phyloP scores from a whole-genome alignment of 371 early-diverging fungal species.

The Choanephora cucurbitarum region DNA sequence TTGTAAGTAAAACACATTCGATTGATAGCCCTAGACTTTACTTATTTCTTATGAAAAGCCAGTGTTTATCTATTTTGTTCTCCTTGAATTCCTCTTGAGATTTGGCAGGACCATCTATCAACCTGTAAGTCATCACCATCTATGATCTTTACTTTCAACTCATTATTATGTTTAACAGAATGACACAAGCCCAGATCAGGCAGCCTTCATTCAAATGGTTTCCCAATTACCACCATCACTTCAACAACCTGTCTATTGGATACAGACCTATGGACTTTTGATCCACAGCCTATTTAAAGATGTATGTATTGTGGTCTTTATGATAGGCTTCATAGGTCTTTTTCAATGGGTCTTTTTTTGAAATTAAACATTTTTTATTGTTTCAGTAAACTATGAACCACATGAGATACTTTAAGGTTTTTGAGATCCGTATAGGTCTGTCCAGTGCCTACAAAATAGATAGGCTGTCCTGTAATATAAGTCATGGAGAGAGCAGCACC shows the following conservation, averaged over 20 bases:
- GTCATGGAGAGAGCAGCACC: conserved; percentile 98
- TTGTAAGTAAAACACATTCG: too few relatives aligned
- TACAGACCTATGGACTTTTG: conserved; percentile 19
- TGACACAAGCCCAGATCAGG: conserved; percentile 11
- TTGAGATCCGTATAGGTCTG: conserved; percentile 98
- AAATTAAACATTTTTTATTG: conserved; percentile 39
- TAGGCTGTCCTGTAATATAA: conserved; percentile 95
- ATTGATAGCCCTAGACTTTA: not conserved
- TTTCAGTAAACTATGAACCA: conserved; percentile 81
- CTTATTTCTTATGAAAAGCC: conserved; percentile 42
- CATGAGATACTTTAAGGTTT: conserved; percentile 83
- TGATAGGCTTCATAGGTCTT: conserved; percentile 17
- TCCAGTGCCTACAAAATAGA: conserved; percentile 99
- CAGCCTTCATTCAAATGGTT: conserved; percentile 10
- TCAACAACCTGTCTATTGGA: conserved; percentile 9
- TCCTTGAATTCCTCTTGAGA: conserved; percentile 54
- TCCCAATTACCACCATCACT: conserved; percentile 14
- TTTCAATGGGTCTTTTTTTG: not conserved
- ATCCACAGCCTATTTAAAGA: conserved; percentile 17
- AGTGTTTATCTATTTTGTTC: conserved; percentile 65
- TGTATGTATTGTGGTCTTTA: conserved; percentile 22
- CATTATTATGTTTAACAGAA: too few relatives aligned
- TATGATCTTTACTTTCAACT: not conserved
- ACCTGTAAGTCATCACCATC: conserved; percentile 33
- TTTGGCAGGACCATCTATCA: conserved; percentile 52